Base-by-base conservation (phyloP, 1,284 basidiomycete species). In the Jaminaea rosea region DNA sequence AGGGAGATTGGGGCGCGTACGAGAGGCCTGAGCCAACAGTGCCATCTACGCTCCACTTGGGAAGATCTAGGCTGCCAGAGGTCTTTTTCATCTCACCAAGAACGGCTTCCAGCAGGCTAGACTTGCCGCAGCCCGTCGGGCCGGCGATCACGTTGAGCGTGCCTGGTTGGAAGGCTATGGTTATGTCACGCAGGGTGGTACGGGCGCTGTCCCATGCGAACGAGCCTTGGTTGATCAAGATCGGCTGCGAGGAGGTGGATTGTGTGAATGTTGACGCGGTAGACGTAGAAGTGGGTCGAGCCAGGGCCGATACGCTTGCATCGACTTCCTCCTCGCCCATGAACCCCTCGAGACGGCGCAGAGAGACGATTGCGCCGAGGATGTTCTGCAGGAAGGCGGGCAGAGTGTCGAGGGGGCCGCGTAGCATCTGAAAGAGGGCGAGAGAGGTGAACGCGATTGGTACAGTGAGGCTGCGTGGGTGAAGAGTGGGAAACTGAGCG, bases 281-380 rank as follows among this genome's bases (percentile, higher is more conserved):
- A 7, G 39, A 23, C 4, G 23, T n/a, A n/a, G 13, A 15, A 24
- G 39, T 21, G 5, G 23, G 4, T 17, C 39, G 19, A 17, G 84
- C 85, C 41, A 86, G 74, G 0, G 81, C 80, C 0, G 83, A 84
- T 0, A 85, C 83, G 74, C 84, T 83, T 11, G 79, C 81, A 0
- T 81, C 77, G 2, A 88, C 84, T 73, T 92, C 90, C 41, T 87
- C 86, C 72, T 92, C 88, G 4, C 80, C 79, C 9, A 93, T 79
- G 74, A 85, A 93, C 0, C 81, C 82, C 26, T 86, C 79, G 52
- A 93, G 87, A 46, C 90, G 85, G 46, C 87, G 80, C 24, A 92
- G 72, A 0, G 86, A 82, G 2, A 93, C 86, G 21, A 81, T 79
- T 0, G 85, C 80, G 80, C 88, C 72, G 8, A 77, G 55, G 7